Evolutionary conservation across 768 basidiomycete species (phyloP).

Genomic region (Thelephora ganbajun): DNA sequence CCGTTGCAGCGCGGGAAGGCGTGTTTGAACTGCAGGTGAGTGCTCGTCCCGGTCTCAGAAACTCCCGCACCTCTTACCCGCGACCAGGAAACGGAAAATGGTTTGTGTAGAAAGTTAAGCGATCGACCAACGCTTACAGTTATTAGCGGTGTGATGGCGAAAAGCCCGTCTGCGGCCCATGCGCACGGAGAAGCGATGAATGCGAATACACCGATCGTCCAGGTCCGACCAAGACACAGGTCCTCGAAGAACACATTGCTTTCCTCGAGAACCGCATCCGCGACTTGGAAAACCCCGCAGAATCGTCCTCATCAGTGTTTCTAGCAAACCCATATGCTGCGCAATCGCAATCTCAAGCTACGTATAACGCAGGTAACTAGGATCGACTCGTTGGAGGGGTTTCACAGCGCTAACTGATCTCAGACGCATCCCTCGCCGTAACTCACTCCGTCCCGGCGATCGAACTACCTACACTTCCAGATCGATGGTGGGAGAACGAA

Average conservation of each 20-base stretch:
- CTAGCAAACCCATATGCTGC: constrained; percentile 52
- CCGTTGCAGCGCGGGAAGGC: constrained; percentile 34
- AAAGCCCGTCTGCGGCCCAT: constrained; percentile 53
- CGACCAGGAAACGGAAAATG: constrained; percentile 33
- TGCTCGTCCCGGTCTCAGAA: background rate
- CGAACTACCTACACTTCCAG: background rate
- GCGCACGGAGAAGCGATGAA: constrained; percentile 42
- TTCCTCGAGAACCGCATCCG: constrained; percentile 41
- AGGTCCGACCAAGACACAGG: constrained; percentile 43
- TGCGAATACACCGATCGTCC: constrained; percentile 62
- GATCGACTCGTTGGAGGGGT: no score
- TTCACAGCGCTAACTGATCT: no score
- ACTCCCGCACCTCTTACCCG: no score
- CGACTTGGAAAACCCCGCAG: constrained; percentile 29
- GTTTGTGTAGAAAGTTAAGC: constrained; percentile 13
- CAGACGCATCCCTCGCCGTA: no score
- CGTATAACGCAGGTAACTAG: no score
- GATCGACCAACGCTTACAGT: background rate
- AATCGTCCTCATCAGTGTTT: constrained; percentile 50
- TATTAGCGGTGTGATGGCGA: constrained; percentile 52
- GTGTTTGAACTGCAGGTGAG: constrained; percentile 38
- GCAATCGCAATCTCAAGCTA: background rate
- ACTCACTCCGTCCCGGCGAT: background rate
- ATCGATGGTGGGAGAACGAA: background rate
- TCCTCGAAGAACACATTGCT: constrained; percentile 44